Conservation (phyloP, 441 rosid species). For the Gossypium armourianum region DNA sequence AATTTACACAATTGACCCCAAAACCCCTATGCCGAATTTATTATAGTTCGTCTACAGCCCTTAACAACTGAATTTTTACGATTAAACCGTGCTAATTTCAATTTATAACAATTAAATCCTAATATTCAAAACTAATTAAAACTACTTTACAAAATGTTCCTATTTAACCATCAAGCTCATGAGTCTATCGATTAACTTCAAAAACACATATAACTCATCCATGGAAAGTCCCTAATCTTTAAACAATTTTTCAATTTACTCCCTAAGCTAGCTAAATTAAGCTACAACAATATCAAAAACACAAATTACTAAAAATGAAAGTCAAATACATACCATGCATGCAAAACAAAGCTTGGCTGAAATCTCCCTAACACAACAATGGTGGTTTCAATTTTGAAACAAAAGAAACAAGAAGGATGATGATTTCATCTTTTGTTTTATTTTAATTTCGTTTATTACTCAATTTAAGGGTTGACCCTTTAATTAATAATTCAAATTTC, state of each 20-base stretch:
- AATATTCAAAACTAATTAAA: background rate
- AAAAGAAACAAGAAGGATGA: background rate
- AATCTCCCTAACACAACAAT: background rate
- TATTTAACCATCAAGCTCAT: background rate
- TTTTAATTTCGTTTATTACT: background rate
- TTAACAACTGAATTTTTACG: too few species aligned
- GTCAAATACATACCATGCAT: background rate
- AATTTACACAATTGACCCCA: background rate
- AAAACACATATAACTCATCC: background rate
- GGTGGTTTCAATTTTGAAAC: background rate
- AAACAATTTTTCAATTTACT: background rate
- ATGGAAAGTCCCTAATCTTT: background rate
- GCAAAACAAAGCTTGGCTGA: background rate
- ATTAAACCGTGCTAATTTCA: too few species aligned
- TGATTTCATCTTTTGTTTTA: background rate
- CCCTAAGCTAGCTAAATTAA: too few species aligned
- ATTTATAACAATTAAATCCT: background rate
- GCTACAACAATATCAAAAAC: too few species aligned
- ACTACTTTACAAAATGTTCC: background rate
- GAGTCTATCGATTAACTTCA: background rate
- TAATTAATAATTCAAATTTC: background rate
- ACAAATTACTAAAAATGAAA: too few species aligned
- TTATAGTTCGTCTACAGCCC: background rate
- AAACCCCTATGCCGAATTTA: background rate
- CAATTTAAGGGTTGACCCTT: background rate